Evolutionary conservation across 495 filamentous ascomycete species (phyloP), one percentile per base, ranked within the genome.

Genomic region (Penicillium crystallinum): DNA sequence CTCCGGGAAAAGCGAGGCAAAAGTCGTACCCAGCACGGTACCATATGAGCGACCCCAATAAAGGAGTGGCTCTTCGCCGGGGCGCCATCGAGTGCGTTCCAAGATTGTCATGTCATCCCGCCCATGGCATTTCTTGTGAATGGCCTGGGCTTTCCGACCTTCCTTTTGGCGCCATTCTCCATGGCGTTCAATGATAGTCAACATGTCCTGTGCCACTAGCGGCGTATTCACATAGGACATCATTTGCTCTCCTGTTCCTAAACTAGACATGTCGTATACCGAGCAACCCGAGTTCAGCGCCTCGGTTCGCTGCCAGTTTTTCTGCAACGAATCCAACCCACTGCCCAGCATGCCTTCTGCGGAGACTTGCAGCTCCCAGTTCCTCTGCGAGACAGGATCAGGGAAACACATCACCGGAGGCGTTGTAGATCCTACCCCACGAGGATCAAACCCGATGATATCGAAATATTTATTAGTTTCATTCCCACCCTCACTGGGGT

Each of bases 11-110:
- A 83, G 75, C 1, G 77, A 69, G 2, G 77, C 76, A 53, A 81
- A 80, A 2, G 74, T 79, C 0, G 81, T 71, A 0, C 84, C 85
- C 4, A 88, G 77, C 4, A 83, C 65, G 1, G 83, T 85, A 3
- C 85, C 86, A 56, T 88, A 88, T n/a, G 80, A 84, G 14, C 86
- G 77, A 9, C 86, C 79, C 72, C 85, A 85, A 41, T 81, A 86
- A 6, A 80, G 72, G 17, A 87, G 65, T 39, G 74, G 77, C 57
- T 77, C 72, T 23, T 59, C 38, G 35, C 73, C 77, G 0, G 42
- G 59, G 5, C 59, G 54, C 66, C 72, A 72, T 38, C 40, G 43
- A 4, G 68, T 73, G 21, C 65, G 62, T 12, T 43, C 17, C 11
- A 56, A n/a, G 21, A 74, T 60, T 0, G 49, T 33, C 23, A 56